Base-by-base conservation (phyloP, 208 protist species). In the Acanthamoeba sp. region DNA sequence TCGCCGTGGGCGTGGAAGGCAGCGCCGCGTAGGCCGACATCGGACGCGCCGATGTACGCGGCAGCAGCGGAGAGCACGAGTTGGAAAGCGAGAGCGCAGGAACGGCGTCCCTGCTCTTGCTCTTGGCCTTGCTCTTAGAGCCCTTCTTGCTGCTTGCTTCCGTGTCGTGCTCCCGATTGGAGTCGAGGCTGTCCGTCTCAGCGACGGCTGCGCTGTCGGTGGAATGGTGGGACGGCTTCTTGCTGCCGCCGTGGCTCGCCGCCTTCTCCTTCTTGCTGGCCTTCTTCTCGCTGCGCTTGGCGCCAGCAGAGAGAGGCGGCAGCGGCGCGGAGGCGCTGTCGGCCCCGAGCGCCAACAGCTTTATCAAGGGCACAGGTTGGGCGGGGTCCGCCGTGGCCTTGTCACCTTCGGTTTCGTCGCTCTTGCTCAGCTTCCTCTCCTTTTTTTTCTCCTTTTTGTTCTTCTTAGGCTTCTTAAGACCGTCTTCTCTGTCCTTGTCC, bases 401-500 rank as follows among this genome's bases (percentile, higher is more conserved):
- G 45, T 12, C 45, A 12, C 12, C 18, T n/a, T 32, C 36, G 22
- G 4, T 32, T 22, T 36, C 12, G 12, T 36, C 18, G 69, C 34
- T 22, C 52, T 22, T 57, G 52, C n/a, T 73, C 64, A 73, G 64
- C 34, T 73, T 38, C 52, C 18, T 34, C n/a, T 22, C 22, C 38
- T 82, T 50, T 2, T 22, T 40, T 36, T 27, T 50, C 32, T 82
- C 18, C 71, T 82, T 82, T 36, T 82, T 50, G 2, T 45, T 7
- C 71, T 82, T 82, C 71, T 82, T 78, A 6, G 69, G 7, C n/a
- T 82, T 76, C 66, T 76, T 80, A 5, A 38, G 69, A n/a, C n/a
- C n/a, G n/a, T n/a, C 45, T 12, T 50, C 12, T 34, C 38, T 38
- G 34, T 73, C 64, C 27, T 32, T 38, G 76, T 10, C 18, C n/a